Conservation (phyloP, 495 filamentous ascomycete species). For the Podospora sp. region DNA sequence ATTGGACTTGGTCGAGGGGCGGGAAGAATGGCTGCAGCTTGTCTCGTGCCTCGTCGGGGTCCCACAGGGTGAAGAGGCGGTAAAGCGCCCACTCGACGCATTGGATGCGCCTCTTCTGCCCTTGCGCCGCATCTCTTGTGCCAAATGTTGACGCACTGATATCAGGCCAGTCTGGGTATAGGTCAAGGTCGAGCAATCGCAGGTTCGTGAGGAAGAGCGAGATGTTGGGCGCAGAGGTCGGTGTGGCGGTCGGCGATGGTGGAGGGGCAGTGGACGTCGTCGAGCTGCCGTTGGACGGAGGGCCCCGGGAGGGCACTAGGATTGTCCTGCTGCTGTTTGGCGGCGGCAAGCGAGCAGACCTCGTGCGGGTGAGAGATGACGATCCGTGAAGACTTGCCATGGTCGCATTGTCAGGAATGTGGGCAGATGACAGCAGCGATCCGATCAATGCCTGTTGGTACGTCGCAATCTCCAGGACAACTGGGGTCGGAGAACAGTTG, state of each 20-base stretch:
- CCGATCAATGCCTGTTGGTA: not conserved
- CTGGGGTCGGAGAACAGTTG: not conserved
- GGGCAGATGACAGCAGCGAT: not conserved
- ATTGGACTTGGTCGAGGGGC: slow-evolving; percentile 81
- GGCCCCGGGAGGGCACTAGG: slow-evolving; percentile 20
- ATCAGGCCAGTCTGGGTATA: slow-evolving; percentile 72
- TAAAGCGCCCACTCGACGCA: slow-evolving; percentile 84
- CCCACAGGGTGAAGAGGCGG: slow-evolving; percentile 79
- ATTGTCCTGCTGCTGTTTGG: slow-evolving; percentile 26
- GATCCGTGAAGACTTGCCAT: slow-evolving; percentile 34
- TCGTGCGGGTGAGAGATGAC: slow-evolving; percentile 30
- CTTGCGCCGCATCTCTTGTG: slow-evolving; percentile 64
- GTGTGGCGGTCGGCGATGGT: slow-evolving; percentile 15
- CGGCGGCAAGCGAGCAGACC: slow-evolving; percentile 26
- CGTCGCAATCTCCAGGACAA: not conserved
- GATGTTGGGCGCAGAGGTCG: slow-evolving; percentile 31
- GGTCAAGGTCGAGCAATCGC: slow-evolving; percentile 76
- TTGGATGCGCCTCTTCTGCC: slow-evolving; percentile 76
- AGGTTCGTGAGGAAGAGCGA: slow-evolving; percentile 79
- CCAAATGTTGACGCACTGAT: slow-evolving; percentile 67
- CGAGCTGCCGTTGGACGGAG: slow-evolving; percentile 19
- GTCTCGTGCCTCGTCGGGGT: slow-evolving; percentile 70
- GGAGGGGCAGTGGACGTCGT: slow-evolving; percentile 11
- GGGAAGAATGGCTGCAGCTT: slow-evolving; percentile 91
- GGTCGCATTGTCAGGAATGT: slow-evolving; percentile 30